phyloP scores from a whole-genome alignment of 2,329 filamentous ascomycete genomes.

The Orbilia blumenaviensis region DNA sequence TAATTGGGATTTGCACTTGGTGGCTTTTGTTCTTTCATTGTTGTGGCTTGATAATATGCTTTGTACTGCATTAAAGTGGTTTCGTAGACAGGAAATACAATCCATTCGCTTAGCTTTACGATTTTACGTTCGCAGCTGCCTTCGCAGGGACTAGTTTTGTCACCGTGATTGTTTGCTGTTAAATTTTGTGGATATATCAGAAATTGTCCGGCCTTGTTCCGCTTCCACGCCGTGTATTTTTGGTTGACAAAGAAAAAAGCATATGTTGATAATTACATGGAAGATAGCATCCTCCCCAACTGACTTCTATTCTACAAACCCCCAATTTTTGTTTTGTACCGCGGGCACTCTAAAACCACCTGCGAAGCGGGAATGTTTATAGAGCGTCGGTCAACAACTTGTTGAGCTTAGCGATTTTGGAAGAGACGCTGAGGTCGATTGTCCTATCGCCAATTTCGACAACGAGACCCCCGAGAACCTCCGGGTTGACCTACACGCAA shows the following conservation, averaged over 20 bases:
- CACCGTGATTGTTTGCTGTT: background rate
- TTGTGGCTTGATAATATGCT: slow-evolving; percentile 27
- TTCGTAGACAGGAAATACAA: slow-evolving; percentile 31
- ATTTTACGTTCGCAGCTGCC: background rate
- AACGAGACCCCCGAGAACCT: slow-evolving; percentile 90
- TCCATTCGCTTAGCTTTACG: slow-evolving; percentile 29
- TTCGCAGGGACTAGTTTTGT: background rate
- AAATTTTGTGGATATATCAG: background rate
- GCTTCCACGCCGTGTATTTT: slow-evolving; percentile 3
- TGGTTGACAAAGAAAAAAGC: slow-evolving; percentile 25
- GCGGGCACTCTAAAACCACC: background rate
- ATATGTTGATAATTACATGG: slow-evolving; percentile 53
- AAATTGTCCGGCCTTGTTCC: slow-evolving; percentile 4
- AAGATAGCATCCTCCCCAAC: slow-evolving; percentile 26
- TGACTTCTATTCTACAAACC: slow-evolving; percentile 49
- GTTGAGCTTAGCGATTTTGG: slow-evolving; percentile 98
- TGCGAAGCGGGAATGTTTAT: slow-evolving; percentile 68
- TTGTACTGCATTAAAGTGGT: slow-evolving; percentile 24
- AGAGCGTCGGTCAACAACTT: slow-evolving; percentile 95
- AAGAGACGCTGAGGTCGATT: slow-evolving; percentile 94
- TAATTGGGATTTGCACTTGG: slow-evolving; percentile 13
- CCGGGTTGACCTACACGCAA: slow-evolving; percentile 78
- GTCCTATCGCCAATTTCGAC: slow-evolving; percentile 98
- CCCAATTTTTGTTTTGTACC: slow-evolving; percentile 3
- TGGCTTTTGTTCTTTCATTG: background rate